Evolutionary conservation across 164 flowering plant species (phyloP).

Genomic region (Echeveria elegans): DNA sequence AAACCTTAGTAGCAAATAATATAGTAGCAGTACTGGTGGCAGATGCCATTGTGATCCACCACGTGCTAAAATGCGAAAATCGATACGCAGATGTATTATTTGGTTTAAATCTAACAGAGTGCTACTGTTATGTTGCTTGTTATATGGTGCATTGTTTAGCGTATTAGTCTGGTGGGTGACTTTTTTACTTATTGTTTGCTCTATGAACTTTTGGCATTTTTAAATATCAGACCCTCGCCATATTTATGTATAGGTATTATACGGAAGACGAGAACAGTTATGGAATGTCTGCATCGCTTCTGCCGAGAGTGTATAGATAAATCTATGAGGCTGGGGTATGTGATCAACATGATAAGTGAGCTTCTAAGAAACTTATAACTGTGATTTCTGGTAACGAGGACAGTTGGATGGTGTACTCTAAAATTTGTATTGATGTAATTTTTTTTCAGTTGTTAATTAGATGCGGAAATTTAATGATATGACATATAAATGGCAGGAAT

Average conservation of each 20-base stretch:
- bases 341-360: constrained; percentile 2
- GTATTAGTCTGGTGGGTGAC: not conserved
- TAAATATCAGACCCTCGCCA: not conserved
- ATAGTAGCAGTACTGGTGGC: not conserved
- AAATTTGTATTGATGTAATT: not conserved
- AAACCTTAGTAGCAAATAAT: not conserved
- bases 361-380: not conserved
- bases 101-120: not conserved
- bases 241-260: constrained; percentile 54
- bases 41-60: not conserved
- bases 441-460: not conserved
- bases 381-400: not conserved
- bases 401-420: not conserved
- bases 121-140: not conserved
- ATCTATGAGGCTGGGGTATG: constrained; percentile 93
- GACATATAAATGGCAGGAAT: constrained; percentile 43
- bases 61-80: not conserved
- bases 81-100: not conserved
- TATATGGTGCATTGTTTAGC: not conserved
- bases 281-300: constrained; percentile 98
- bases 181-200: not conserved
- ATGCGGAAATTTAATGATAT: not conserved
- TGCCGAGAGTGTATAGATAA: constrained; percentile 98
- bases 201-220: not conserved
- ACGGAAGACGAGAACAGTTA: constrained; percentile 88